Conservation (phyloP, 306 rosid species). For the Cajanus cajan region DNA sequence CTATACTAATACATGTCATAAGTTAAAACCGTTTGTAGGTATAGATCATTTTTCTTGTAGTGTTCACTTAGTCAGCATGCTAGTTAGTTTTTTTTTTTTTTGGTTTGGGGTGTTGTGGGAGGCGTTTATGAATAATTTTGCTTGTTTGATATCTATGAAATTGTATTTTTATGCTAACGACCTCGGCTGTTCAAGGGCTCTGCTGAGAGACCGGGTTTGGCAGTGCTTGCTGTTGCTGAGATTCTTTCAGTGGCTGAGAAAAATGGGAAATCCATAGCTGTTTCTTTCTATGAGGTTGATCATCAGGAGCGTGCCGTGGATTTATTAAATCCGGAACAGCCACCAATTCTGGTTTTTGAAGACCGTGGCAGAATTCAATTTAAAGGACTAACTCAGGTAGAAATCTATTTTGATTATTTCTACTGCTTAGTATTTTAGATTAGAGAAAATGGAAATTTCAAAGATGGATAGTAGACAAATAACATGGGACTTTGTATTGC, state of each 20-base stretch:
- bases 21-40: too few relatives aligned
- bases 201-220: constrained; percentile 67
- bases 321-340: constrained; percentile 57
- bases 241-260: constrained; percentile 57
- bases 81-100: neutral
- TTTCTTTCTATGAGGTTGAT: constrained; percentile 80
- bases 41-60: too few relatives aligned
- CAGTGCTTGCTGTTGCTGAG: constrained; percentile 60
- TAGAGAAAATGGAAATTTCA: neutral
- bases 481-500: neutral
- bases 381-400: constrained; percentile 78
- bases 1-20: too few relatives aligned
- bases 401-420: constrained; percentile 12
- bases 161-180: neutral
- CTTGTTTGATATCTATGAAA: neutral
- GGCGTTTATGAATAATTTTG: neutral
- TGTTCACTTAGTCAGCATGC: neutral
- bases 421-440: neutral
- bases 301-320: constrained; percentile 75
- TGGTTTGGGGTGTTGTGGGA: neutral
- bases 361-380: constrained; percentile 69
- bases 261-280: constrained; percentile 46
- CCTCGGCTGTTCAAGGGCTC: constrained; percentile 63
- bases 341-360: constrained; percentile 61
- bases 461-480: neutral